These are phyloP conservation scores for Telopea speciosissima DNA, from an alignment of 177 flowering plant species.

Conservation along the genomic window DNA sequence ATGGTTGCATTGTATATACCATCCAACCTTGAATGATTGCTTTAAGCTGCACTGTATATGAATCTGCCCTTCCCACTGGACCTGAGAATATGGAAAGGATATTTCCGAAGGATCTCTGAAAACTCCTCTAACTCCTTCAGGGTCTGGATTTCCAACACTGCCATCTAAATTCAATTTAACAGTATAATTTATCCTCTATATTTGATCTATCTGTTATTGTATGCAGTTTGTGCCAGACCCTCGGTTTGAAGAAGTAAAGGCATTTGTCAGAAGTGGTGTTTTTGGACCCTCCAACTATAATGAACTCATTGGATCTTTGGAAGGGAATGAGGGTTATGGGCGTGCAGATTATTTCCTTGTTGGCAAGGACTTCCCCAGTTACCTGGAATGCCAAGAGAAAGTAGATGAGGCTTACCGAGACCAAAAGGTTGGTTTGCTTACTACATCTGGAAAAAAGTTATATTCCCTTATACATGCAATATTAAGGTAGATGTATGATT, in stretches of 20 bases:
- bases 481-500: neutral
- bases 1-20: no score
- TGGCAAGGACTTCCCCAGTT: constrained; percentile 92
- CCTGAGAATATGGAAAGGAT: no score
- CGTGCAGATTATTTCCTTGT: constrained; percentile 92
- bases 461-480: neutral
- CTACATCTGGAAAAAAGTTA: neutral
- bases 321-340: constrained; percentile 92
- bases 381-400: constrained; percentile 87
- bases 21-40: no score
- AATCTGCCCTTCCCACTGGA: no score
- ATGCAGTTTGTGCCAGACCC: constrained; percentile 78
- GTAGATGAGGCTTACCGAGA: constrained; percentile 84
- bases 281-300: constrained; percentile 64
- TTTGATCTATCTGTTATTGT: constrained; percentile 4
- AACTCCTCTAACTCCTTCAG: no score
- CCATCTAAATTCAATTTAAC: no score
- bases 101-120: no score
- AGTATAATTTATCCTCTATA: neutral
- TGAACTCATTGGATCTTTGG: constrained; percentile 77
- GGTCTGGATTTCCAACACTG: no score
- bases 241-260: constrained; percentile 79
- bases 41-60: no score
- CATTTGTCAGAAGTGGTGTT: constrained; percentile 63
- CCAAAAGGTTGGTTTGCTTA: constrained; percentile 48